Evolutionary conservation across 83 land plant species (phyloP), one percentile per base, ranked within the genome.

Genomic region (Picea mariana): DNA sequence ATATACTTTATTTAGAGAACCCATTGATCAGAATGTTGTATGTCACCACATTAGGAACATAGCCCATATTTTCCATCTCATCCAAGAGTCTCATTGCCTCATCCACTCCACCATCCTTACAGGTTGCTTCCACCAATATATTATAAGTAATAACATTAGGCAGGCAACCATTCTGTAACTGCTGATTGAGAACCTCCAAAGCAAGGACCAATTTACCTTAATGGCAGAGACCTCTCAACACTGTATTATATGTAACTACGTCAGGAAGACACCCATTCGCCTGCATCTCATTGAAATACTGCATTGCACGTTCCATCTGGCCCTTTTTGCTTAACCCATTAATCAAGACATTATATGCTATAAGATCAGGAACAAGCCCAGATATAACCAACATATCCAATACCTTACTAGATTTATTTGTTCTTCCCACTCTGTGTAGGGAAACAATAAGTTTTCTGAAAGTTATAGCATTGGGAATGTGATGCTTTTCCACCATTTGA

Each of bases 131-230:
- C 58, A 91, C 83, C 81, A 91, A 69, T 62, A 91, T 85, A 6
- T 86, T 91, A 62, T 88, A 91, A 2, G 91, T 91, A 20, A 85
- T 63, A 2, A 88, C 87, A 83, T 87, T 86, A n/a, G 93, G 93
- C 55, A 55, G 75, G 60, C 87, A 86, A 15, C 1, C 31, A 44
- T 67, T 79, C 55, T 83, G 69, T 67, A 88, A 58, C 77, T 71
- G 81, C 17, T 73, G 75, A 34, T 88, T 80, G 24, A 88, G 85
- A 42, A 90, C 81, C 47, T 86, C 80, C 80, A 85, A 77, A n/a
- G 88, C 89, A 18, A 67, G 65, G 42, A 80, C 82, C 52, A 87
- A 79, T 21, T 82, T 77, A 17, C 93, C 93, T 64, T 77, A 64
- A 15, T 84, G 81, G 79, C 91, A 88, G 27, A 91, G 68, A 16